These are phyloP conservation scores for Pyrrhoderma noxium DNA, from an alignment of 1,284 basidiomycete genomes.

Conservation along the genomic window DNA sequence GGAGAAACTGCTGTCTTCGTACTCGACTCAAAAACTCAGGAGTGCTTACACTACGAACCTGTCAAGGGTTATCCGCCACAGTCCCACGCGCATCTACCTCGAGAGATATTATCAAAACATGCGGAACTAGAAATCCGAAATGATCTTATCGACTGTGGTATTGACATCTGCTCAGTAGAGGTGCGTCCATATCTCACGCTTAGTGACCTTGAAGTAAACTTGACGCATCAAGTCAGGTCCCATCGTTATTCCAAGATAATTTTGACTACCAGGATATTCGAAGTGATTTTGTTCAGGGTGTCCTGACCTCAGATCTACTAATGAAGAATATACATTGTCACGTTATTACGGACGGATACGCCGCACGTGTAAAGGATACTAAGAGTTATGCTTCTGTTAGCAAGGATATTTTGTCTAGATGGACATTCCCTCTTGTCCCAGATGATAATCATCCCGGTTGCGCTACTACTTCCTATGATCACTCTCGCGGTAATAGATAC, in stretches of 20 bases:
- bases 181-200: constrained; percentile 32
- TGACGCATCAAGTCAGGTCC: constrained; percentile 49
- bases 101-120: constrained; percentile 61
- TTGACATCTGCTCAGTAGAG: constrained; percentile 91
- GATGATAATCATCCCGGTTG: constrained; percentile 82
- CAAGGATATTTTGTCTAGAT: constrained; percentile 86
- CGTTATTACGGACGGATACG: constrained; percentile 79
- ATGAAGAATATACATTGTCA: constrained; percentile 94
- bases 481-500: constrained; percentile 81
- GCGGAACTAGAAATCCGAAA: constrained; percentile 78
- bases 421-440: constrained; percentile 93
- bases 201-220: not conserved
- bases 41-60: constrained; percentile 75
- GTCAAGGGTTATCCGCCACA: constrained; percentile 58
- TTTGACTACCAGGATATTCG: constrained; percentile 95
- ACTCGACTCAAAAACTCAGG: constrained; percentile 64
- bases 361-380: constrained; percentile 84
- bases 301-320: constrained; percentile 90
- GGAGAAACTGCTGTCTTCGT: constrained; percentile 71
- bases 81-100: constrained; percentile 52
- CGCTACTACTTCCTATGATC: constrained; percentile 68
- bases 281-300: constrained; percentile 92
- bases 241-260: constrained; percentile 96
- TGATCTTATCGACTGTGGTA: constrained; percentile 82
- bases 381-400: constrained; percentile 86